Evolutionary conservation across 768 basidiomycete genomes (phyloP).

Genomic region (Mycena vulgaris): DNA sequence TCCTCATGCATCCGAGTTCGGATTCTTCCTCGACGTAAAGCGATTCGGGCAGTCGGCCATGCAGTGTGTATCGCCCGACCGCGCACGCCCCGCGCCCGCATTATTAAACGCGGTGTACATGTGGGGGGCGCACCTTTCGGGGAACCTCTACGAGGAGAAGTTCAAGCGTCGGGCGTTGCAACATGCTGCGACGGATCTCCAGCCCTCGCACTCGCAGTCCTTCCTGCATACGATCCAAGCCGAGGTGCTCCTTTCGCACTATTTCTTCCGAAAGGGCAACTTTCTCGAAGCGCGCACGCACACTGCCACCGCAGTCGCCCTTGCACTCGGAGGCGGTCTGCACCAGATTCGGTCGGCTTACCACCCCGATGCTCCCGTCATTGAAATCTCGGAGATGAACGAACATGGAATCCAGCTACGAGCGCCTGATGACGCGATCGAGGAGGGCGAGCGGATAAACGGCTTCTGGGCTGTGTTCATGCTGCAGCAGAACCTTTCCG

Average conservation of each 20-base stretch:
- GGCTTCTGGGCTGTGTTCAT: slow-evolving; percentile 76
- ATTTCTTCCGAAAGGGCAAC: slow-evolving; percentile 73
- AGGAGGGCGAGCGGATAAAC: slow-evolving; percentile 77
- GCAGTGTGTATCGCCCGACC: slow-evolving; percentile 36
- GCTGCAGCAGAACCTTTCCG: slow-evolving; percentile 70
- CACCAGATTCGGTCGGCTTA: slow-evolving; percentile 60
- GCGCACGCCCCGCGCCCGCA: slow-evolving; percentile 41
- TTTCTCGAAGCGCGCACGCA: slow-evolving; percentile 74
- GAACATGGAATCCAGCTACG: slow-evolving; percentile 55
- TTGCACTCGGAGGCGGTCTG: slow-evolving; percentile 64
- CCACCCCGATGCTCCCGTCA: slow-evolving; percentile 50
- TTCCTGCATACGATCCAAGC: slow-evolving; percentile 72
- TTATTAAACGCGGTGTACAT: slow-evolving; percentile 48
- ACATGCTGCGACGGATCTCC: slow-evolving; percentile 61
- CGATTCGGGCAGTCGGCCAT: slow-evolving; percentile 50
- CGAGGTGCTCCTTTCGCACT: slow-evolving; percentile 76
- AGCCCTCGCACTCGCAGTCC: slow-evolving; percentile 62
- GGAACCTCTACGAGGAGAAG: slow-evolving; percentile 20
- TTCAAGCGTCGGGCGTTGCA: slow-evolving; percentile 52
- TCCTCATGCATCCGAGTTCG: slow-evolving; percentile 70
- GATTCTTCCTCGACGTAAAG: slow-evolving; percentile 73
- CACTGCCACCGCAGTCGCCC: slow-evolving; percentile 65
- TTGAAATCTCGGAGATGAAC: slow-evolving; percentile 51
- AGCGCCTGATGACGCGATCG: slow-evolving; percentile 60
- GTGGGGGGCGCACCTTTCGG: slow-evolving; percentile 52